Percentiles rank a stretch among this genome's conserved stretches.
These are phyloP conservation scores for Didymella exigua DNA, from an alignment of 2,329 filamentous ascomycete genomes.

Conservation along the genomic window DNA sequence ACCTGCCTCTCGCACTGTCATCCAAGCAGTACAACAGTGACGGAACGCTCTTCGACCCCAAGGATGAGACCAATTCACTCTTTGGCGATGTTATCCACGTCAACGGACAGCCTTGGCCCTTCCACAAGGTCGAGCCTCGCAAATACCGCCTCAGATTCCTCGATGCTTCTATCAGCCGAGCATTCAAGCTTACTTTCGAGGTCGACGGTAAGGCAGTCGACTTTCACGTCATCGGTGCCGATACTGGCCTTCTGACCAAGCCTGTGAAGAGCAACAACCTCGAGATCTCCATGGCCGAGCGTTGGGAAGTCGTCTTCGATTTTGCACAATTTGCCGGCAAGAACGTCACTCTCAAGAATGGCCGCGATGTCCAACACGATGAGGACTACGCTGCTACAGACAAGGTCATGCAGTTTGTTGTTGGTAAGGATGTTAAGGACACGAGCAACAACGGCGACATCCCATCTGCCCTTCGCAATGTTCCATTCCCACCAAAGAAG, in stretches of 20 bases:
- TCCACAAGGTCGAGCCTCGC: conserved; percentile 62
- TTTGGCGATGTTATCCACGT: conserved; percentile 65
- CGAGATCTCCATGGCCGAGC: conserved; percentile 61
- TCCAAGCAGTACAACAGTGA: conserved; percentile 61
- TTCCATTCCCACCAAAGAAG: conserved; percentile 42
- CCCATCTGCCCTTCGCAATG: conserved; percentile 34
- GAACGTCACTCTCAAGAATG: conserved; percentile 57
- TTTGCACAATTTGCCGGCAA: conserved; percentile 59
- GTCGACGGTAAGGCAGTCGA: conserved; percentile 49
- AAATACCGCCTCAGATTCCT: conserved; percentile 65
- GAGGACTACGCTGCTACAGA: conserved; percentile 58
- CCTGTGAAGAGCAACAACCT: conserved; percentile 55
- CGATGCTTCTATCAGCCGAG: conserved; percentile 49
- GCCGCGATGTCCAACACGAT: conserved; percentile 54
- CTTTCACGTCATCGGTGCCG: conserved; percentile 62
- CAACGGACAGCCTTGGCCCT: conserved; percentile 66
- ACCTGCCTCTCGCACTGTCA: conserved; percentile 59
- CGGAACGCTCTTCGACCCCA: conserved; percentile 58
- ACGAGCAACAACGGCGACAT: conserved; percentile 35
- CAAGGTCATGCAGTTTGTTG: conserved; percentile 53
- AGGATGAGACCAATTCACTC: conserved; percentile 55
- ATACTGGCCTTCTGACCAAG: conserved; percentile 51
- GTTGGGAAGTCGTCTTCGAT: conserved; percentile 66
- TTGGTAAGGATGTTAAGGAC: conserved; percentile 44
- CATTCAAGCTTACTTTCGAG: conserved; percentile 59